These are phyloP conservation scores for Musa beccarii DNA, from an alignment of 176 grass and related monocot genomes.

Conservation along the genomic window DNA sequence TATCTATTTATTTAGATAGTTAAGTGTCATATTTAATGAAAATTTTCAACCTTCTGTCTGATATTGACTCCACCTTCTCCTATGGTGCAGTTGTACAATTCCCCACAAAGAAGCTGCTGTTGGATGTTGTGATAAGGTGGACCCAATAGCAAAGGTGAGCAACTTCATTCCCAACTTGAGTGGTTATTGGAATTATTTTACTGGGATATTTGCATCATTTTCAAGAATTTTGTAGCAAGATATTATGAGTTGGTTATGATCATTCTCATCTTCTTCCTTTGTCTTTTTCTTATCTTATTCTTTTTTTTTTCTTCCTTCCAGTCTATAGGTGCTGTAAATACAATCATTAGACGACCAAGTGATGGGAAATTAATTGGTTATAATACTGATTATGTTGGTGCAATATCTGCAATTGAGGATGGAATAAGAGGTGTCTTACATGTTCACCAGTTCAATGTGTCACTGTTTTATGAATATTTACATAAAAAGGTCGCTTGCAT, in stretches of 20 bases:
- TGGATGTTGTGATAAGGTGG: conserved; percentile 81
- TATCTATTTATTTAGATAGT: background rate
- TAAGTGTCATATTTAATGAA: background rate
- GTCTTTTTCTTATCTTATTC: background rate
- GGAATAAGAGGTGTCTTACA: conserved; percentile 77
- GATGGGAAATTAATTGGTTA: conserved; percentile 86
- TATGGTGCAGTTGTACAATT: conserved; percentile 69
- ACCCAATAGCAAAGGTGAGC: conserved; percentile 84
- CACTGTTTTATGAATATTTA: background rate
- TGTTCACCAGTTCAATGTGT: conserved; percentile 6
- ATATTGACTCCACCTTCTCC: conserved; percentile 23
- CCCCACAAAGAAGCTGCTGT: conserved; percentile 89
- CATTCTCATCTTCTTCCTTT: background rate
- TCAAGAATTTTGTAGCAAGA: background rate
- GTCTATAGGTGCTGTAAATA: conserved; percentile 96
- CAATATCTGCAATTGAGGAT: conserved; percentile 98
- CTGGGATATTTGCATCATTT: background rate
- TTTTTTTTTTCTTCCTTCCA: conserved; percentile 22
- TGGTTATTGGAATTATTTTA: background rate
- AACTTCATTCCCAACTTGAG: background rate
- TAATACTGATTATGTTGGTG: conserved; percentile 97
- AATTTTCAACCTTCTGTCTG: background rate
- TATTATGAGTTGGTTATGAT: background rate
- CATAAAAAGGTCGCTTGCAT: background rate
- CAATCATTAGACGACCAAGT: conserved; percentile 58